Evolutionary conservation across 2,329 filamentous ascomycete species (phyloP).

Genomic region (Plectosphaerella plurivora): DNA sequence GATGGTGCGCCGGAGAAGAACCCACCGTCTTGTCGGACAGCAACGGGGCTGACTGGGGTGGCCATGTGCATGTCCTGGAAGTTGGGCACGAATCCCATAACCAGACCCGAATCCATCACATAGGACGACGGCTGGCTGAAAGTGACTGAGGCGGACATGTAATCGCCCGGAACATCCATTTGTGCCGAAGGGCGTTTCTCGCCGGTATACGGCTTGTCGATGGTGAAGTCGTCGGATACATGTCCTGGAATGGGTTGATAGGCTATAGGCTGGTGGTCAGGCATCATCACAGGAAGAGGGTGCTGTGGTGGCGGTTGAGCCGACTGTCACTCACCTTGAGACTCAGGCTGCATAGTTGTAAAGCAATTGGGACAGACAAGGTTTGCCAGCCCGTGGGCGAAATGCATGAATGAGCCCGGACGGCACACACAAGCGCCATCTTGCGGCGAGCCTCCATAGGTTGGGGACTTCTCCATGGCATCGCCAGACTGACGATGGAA

Average conservation of each 20-base stretch:
- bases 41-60: slow-evolving; percentile 19
- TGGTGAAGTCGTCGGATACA: slow-evolving; percentile 19
- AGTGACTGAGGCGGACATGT: slow-evolving; percentile 18
- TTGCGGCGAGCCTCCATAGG: not conserved
- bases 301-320: not conserved
- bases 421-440: not conserved
- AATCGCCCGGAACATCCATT: slow-evolving; percentile 5
- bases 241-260: slow-evolving; percentile 26
- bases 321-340: slow-evolving; percentile 21
- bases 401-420: not conserved
- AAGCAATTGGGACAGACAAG: slow-evolving; percentile 27
- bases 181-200: slow-evolving; percentile 17
- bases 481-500: slow-evolving; percentile 15
- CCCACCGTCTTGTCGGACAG: slow-evolving; percentile 31
- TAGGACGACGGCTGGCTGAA: slow-evolving; percentile 21
- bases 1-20: slow-evolving; percentile 25
- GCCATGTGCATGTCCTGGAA: slow-evolving; percentile 32
- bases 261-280: not conserved
- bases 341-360: slow-evolving; percentile 17
- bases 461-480: slow-evolving; percentile 23
- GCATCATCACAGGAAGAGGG: not conserved
- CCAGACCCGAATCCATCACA: slow-evolving; percentile 19
- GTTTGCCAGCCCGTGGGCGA: slow-evolving; percentile 19
- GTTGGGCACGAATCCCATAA: slow-evolving; percentile 23
- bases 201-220: slow-evolving; percentile 25